Conservation (phyloP, 2,329 filamentous ascomycete species). For the Tolypocladium guangdongense region DNA sequence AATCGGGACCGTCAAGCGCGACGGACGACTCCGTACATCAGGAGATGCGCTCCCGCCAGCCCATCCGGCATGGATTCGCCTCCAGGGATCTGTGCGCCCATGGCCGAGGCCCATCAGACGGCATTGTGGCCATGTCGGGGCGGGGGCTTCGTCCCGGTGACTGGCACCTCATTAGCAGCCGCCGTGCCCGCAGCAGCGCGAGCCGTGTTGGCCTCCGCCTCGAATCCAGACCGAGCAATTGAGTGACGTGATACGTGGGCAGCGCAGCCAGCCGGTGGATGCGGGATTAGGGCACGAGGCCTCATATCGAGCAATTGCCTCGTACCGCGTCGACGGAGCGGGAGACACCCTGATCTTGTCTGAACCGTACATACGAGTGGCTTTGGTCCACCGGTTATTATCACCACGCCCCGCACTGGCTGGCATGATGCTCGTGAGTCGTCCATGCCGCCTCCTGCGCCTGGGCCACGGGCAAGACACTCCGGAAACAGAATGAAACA, state of each 20-base stretch:
- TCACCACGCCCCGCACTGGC: constrained; percentile 3
- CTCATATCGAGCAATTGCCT: not conserved
- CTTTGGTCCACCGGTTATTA: not conserved
- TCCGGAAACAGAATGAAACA: not conserved
- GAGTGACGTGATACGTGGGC: not conserved
- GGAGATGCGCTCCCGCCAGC: not conserved
- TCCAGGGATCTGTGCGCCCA: not conserved
- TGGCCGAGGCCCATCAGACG: not conserved
- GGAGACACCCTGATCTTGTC: not conserved
- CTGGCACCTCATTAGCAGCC: not conserved
- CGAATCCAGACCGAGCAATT: not conserved
- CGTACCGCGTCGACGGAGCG: not conserved
- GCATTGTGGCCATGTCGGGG: not conserved
- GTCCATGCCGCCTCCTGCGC: not conserved
- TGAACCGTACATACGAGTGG: not conserved
- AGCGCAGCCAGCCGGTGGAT: not conserved
- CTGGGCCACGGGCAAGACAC: not conserved
- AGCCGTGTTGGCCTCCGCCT: not conserved
- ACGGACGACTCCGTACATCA: not conserved
- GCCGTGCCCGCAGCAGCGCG: not conserved
- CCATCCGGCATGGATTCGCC: not conserved
- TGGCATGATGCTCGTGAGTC: constrained; percentile 1
- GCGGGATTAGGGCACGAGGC: not conserved
- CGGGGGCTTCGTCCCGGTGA: not conserved
- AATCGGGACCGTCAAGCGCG: not conserved